phyloP scores from a whole-genome alignment of 805 yeast species.

The Candida easanensis region DNA sequence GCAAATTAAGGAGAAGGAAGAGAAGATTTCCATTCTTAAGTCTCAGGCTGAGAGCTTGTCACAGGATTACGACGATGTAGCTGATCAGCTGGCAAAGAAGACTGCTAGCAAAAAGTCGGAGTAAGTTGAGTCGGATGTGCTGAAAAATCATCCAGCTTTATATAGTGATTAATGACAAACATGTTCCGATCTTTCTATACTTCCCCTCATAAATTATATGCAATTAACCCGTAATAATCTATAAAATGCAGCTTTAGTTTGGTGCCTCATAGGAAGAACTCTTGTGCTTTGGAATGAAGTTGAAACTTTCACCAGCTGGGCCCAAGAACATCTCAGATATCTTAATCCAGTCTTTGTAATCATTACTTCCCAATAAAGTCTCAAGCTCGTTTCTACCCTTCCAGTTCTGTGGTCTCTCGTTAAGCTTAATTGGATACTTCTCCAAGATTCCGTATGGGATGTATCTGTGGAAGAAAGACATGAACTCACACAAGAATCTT shows the following conservation, averaged over 20 bases:
- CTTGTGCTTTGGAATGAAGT: conserved; percentile 91
- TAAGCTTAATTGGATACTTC: conserved; percentile 80
- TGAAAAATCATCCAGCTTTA: no score
- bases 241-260: neutral
- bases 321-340: conserved; percentile 94
- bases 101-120: neutral
- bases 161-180: no score
- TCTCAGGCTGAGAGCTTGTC: conserved; percentile 68
- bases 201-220: no score
- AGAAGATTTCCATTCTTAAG: conserved; percentile 64
- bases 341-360: conserved; percentile 89
- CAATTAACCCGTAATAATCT: no score
- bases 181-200: no score
- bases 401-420: conserved; percentile 94
- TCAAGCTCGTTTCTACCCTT: conserved; percentile 90
- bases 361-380: conserved; percentile 79
- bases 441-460: conserved; percentile 93
- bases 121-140: neutral
- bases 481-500: conserved; percentile 88
- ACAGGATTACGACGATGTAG: conserved; percentile 53
- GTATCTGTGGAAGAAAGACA: conserved; percentile 91
- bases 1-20: conserved; percentile 45
- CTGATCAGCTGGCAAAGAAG: conserved; percentile 18
- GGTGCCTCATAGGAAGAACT: conserved; percentile 66
- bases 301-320: conserved; percentile 69